Evolutionary conservation across 148 eudicot genomes (phyloP), one percentile per base, ranked within the genome.

Genomic region (Drosera capensis): DNA sequence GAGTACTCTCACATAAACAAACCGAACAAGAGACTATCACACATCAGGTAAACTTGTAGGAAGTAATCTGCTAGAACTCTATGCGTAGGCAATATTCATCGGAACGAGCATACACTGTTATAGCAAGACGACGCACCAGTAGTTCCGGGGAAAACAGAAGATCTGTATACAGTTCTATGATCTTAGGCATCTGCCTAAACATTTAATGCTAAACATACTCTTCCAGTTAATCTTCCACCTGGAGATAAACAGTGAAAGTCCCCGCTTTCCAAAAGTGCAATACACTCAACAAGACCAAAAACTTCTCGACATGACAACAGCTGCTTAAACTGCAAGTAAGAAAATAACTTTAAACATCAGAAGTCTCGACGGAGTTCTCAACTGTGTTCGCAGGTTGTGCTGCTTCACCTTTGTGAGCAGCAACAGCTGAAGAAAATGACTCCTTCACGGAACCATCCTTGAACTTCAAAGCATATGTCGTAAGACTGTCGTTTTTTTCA

Each of bases 401-500:
- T 0, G 70, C 49, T 55, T 60, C 60, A 28, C 52, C 78, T 60
- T 78, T 85, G 58, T 81, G 73, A 30, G 66, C 77, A 15, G 62
- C 50, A 20, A 85, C 94, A 15, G 53, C 68, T 0, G 78, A 60
- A 36, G 57, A 63, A 53, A 92, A 92, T 25, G 77, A 79, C 30
- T 81, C 94, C 29, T 70, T 85, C 3, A 74, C 41, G 5, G 80
- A 71, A 57, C 54, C 67, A 46, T 92, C 99, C 64, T 68, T 92
- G 56, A 92, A 85, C 74, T 92, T 92, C 60, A 92, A 55, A 11
- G 95, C 99, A 62, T 78, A 70, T 15, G 95, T 85, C 15, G 82
- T 68, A 37, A 85, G 67, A 22, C 80, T 71, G n/a, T 71, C 77
- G 38, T 81, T 79, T 45, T 68, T 86, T 48, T 92, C 99, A 8